Evolutionary conservation across 352 stramenopile species (phyloP).

Genomic region (Sclerospora graminicola): DNA sequence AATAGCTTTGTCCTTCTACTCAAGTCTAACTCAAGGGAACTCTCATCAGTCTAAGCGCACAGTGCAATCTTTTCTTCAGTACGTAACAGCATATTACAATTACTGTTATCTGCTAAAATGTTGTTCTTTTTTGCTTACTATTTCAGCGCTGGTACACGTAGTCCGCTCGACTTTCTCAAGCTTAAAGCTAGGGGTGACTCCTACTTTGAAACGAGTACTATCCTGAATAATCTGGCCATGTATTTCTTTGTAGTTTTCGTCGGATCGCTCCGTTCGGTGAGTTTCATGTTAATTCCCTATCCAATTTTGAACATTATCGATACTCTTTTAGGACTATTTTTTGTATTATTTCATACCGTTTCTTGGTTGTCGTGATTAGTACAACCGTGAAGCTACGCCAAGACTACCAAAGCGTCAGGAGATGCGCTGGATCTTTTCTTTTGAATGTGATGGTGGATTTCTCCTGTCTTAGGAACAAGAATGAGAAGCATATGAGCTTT

Average conservation of each 20-base stretch:
- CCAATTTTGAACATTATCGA: conserved; percentile 70
- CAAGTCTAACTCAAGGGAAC: too few relatives aligned
- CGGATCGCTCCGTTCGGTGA: conserved; percentile 51
- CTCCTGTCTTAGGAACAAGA: conserved; percentile 85
- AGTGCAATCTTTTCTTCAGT: too few relatives aligned
- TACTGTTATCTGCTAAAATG: too few relatives aligned
- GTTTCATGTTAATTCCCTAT: conserved; percentile 71
- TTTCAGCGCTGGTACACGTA: too few relatives aligned
- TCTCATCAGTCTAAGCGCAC: too few relatives aligned
- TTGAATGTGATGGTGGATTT: conserved; percentile 77
- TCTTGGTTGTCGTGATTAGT: conserved; percentile 10
- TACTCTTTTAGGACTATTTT: too few relatives aligned
- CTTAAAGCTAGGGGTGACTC: too few relatives aligned
- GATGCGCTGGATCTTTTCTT: conserved; percentile 61
- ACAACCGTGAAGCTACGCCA: conserved; percentile 40
- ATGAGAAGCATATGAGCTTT: conserved; percentile 78
- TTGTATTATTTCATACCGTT: neutral
- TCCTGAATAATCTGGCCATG: conserved; percentile 60
- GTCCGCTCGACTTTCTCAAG: too few relatives aligned
- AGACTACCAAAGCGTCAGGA: conserved; percentile 30
- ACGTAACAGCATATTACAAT: too few relatives aligned
- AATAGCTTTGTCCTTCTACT: too few relatives aligned
- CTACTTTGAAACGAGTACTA: conserved; percentile 42
- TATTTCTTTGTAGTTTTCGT: conserved; percentile 70
- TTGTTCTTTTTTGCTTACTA: too few relatives aligned